These are phyloP conservation scores for Cyclostephanos invisitatus DNA, from an alignment of 108 stramenopile genomes.

Conservation along the genomic window DNA sequence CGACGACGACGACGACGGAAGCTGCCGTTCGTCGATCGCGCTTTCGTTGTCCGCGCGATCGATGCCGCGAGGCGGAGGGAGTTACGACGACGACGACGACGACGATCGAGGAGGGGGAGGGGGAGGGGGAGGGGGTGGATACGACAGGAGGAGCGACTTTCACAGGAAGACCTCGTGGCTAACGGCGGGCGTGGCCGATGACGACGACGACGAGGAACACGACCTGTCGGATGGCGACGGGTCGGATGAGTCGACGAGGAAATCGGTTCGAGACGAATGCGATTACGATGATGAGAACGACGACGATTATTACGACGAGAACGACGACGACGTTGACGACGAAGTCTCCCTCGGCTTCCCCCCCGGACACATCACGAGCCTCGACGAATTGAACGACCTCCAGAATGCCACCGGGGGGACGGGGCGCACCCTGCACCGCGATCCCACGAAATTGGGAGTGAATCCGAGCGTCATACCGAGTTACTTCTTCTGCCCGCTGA, in stretches of 20 bases:
- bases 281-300: not conserved
- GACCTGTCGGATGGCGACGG: no score
- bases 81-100: not conserved
- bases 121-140: no score
- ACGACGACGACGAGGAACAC: no score
- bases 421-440: not conserved
- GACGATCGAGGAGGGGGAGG: no score
- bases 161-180: not conserved
- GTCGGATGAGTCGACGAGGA: no score
- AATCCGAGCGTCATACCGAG: slow-evolving; percentile 47
- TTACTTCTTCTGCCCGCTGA: slow-evolving; percentile 64
- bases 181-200: no score
- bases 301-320: slow-evolving; percentile 2
- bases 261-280: no score
- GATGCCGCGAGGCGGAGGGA: not conserved
- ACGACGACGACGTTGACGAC: slow-evolving; percentile 15
- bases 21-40: not conserved
- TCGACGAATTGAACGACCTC: slow-evolving; percentile 26
- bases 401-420: slow-evolving; percentile 6
- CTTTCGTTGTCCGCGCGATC: not conserved
- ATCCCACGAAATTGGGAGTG: not conserved
- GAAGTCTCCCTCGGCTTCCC: slow-evolving; percentile 42
- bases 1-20: not conserved
- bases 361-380: slow-evolving; percentile 36
- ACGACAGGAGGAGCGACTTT: not conserved